Conservation (phyloP, 495 filamentous ascomycete genomes). For the Penicilliopsis zonata region DNA sequence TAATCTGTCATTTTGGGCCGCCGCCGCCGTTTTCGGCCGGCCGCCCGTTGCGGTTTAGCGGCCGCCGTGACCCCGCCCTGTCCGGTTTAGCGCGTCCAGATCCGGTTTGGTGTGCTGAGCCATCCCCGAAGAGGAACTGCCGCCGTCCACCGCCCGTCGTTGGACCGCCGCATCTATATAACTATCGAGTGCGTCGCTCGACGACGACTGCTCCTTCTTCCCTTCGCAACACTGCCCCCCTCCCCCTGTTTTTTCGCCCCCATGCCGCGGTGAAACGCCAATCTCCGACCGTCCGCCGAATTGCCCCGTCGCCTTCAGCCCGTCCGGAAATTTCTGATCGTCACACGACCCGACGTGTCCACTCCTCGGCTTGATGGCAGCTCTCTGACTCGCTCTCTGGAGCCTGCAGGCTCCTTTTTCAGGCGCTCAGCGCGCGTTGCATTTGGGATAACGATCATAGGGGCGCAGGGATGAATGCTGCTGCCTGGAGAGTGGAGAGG, state of each 20-base stretch:
- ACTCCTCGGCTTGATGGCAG: not conserved
- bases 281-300: not conserved
- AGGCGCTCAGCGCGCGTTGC: not conserved
- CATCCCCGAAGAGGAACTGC: constrained; percentile 2
- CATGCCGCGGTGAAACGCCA: not conserved
- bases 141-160: constrained; percentile 1
- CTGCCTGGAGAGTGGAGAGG: not conserved
- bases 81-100: not conserved
- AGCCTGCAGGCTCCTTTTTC: not conserved
- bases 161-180: not conserved
- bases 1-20: not conserved
- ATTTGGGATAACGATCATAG: not conserved
- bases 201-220: not conserved
- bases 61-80: not conserved
- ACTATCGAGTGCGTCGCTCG: not conserved
- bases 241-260: not conserved
- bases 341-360: not conserved
- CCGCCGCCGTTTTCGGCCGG: not conserved
- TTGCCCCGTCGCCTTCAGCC: not conserved
- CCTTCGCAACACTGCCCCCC: not conserved
- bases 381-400: not conserved
- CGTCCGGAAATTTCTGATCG: constrained; percentile 1
- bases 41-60: not conserved
- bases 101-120: not conserved
- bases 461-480: not conserved